These are phyloP conservation scores for Aegilops longissima DNA, from an alignment of 176 grass and related monocot genomes.

Conservation along the genomic window DNA sequence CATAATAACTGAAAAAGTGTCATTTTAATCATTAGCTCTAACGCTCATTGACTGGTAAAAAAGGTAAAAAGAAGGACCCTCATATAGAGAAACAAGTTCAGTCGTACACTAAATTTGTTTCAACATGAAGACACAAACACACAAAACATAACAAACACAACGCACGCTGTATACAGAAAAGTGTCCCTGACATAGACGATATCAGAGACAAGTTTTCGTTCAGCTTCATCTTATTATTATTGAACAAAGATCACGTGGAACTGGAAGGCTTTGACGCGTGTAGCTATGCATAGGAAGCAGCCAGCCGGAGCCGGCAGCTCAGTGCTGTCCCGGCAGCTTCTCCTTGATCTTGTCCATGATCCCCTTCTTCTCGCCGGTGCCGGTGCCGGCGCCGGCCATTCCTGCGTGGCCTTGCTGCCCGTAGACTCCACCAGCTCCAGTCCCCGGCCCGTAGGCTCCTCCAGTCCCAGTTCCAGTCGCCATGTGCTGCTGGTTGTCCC, in stretches of 20 bases:
- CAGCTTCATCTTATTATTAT: background rate
- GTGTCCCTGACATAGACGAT: background rate
- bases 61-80: too few relatives aligned
- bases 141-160: background rate
- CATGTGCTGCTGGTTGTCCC: constrained; percentile 8
- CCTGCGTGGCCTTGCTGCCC: constrained; percentile 16
- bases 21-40: too few relatives aligned
- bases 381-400: background rate
- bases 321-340: constrained; percentile 28
- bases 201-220: background rate
- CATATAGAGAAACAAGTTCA: too few relatives aligned
- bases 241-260: background rate
- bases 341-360: constrained; percentile 21
- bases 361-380: constrained; percentile 17
- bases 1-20: too few relatives aligned
- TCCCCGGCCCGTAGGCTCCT: background rate
- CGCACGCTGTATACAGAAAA: background rate
- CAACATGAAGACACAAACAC: too few relatives aligned
- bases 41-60: too few relatives aligned
- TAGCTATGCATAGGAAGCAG: background rate
- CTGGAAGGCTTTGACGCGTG: background rate
- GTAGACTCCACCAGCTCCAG: background rate
- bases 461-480: background rate
- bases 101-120: too few relatives aligned
- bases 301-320: background rate